Evolutionary conservation across 2,329 filamentous ascomycete species (phyloP).

Genomic region (Aspergillus ustus): DNA sequence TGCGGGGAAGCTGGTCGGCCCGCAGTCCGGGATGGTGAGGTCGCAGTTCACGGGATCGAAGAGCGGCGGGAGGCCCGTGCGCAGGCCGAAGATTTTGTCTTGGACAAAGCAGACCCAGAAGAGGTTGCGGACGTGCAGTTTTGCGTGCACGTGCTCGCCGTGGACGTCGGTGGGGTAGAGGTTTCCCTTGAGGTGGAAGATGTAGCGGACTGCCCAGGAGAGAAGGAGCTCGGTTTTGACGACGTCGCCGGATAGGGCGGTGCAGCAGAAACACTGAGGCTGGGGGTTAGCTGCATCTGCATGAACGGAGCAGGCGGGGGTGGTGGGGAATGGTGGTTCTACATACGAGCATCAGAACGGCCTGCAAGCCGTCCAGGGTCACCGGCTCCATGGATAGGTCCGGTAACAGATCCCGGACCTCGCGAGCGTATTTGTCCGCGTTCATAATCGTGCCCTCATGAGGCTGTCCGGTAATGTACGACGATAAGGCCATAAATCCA

Average conservation of each 20-base stretch:
- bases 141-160: not conserved
- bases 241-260: slow-evolving; percentile 1
- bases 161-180: not conserved
- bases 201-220: slow-evolving; percentile 11
- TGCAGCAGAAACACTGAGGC: slow-evolving; percentile 1
- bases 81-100: slow-evolving; percentile 14
- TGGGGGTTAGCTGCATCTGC: not conserved
- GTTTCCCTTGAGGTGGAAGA: slow-evolving; percentile 19
- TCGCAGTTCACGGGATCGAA: slow-evolving; percentile 16
- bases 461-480: not conserved
- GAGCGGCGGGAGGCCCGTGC: slow-evolving; percentile 15
- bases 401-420: not conserved
- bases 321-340: not conserved
- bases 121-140: slow-evolving; percentile 10
- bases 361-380: slow-evolving; percentile 18
- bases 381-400: slow-evolving; percentile 2
- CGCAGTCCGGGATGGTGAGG: slow-evolving; percentile 6
- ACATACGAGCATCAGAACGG: slow-evolving; percentile 18
- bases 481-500: slow-evolving; percentile 14
- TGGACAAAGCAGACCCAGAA: slow-evolving; percentile 19
- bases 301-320: not conserved
- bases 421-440: not conserved
- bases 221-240: slow-evolving; percentile 7
- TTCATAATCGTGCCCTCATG: not conserved
- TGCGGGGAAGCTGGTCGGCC: not conserved